A percentile compares a stretch with the other conserved stretches of the same genome.
phyloP scores from a whole-genome alignment of 2,329 filamentous ascomycete genomes.

The Pseudogymnoascus sp. region DNA sequence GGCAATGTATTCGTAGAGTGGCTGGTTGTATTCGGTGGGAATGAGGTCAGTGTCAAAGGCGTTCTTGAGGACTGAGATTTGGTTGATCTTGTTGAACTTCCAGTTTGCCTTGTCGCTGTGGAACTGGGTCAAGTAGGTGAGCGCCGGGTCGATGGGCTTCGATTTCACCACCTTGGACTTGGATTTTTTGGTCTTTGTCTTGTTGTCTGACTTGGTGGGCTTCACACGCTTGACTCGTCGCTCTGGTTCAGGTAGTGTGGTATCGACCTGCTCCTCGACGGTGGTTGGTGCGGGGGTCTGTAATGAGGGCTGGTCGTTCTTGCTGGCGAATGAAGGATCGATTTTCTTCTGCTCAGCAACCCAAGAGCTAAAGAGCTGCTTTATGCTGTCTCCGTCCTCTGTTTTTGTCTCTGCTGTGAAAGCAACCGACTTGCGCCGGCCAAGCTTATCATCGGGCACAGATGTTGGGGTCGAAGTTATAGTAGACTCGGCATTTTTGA shows the following conservation, averaged over 20 bases:
- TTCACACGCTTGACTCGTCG: constrained; percentile 25
- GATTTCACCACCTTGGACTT: constrained; percentile 19
- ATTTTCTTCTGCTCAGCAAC: constrained; percentile 30
- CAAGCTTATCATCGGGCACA: constrained; percentile 20
- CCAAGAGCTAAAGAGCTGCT: constrained; percentile 46
- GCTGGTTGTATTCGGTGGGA: constrained; percentile 59
- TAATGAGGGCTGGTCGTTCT: constrained; percentile 20
- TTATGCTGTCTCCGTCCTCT: constrained; percentile 47
- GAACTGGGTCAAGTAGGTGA: constrained; percentile 73
- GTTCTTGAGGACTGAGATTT: constrained; percentile 78
- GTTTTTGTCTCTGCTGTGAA: constrained; percentile 58
- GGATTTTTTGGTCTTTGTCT: constrained; percentile 16
- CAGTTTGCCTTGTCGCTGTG: constrained; percentile 62
- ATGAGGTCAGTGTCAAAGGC: constrained; percentile 66
- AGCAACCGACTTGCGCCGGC: constrained; percentile 50
- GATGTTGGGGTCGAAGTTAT: constrained; percentile 20
- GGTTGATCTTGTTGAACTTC: constrained; percentile 96
- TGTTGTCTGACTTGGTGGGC: constrained; percentile 16
- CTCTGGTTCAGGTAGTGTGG: constrained; percentile 25
- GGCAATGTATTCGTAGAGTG: constrained; percentile 69
- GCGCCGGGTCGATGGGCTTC: constrained; percentile 49
- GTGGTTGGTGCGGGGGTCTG: constrained; percentile 23
- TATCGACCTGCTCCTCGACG: constrained; percentile 25
- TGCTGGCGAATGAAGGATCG: constrained; percentile 22
- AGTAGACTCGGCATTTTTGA: constrained; percentile 11